Base-by-base conservation (phyloP, 2,329 filamentous ascomycete genomes). In the Trichophyton verrucosum region DNA sequence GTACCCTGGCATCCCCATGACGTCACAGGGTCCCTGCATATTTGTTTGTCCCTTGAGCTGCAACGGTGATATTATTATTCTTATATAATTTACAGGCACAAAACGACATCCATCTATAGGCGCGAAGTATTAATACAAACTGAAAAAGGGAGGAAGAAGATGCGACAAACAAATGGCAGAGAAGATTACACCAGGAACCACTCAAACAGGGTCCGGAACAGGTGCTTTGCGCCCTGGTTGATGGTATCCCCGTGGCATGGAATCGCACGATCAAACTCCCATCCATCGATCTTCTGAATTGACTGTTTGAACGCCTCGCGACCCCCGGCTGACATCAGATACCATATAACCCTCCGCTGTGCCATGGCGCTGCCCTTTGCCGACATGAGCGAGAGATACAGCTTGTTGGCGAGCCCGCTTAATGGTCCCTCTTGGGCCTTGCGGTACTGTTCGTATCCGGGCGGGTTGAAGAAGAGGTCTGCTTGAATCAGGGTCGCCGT, bases 191-290 rank as follows among this genome's bases (percentile, higher is more conserved):
- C 15, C 40, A 95, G 71, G 76, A 95, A 88, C 91, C 91, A 96
- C 68, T 82, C 81, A 74, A 95, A 89, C 11, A 95, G 80, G 72
- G 88, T 89, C 68, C 81, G 77, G 66, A 92, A 95, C 15, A 88
- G 78, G 9, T 81, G 81, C 79, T 95, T 96, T 8, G 82, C 91
- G 2, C 79, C 82, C 1, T 71, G 81, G 72, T 94, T 86, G 65
- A 97, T 85, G 15, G 88, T 86, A 75, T 99, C 94, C 7, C 94
- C 94, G 74, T 99, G 94, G 72, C 92, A 97, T 0, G 92, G 91
- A 62, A 99, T 85, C 58, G 97, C 80, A 44, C 85, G 85, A 65
- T 86, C 83, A 71, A 96, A 96, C 62, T 92, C 86, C 92, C 92
- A 99, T 60, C 74, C 71, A 59, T 84, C 78, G 64, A 97, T 92